phyloP scores from a whole-genome alignment of 495 filamentous ascomycete species.

The Aspergillus carlsbadensis region DNA sequence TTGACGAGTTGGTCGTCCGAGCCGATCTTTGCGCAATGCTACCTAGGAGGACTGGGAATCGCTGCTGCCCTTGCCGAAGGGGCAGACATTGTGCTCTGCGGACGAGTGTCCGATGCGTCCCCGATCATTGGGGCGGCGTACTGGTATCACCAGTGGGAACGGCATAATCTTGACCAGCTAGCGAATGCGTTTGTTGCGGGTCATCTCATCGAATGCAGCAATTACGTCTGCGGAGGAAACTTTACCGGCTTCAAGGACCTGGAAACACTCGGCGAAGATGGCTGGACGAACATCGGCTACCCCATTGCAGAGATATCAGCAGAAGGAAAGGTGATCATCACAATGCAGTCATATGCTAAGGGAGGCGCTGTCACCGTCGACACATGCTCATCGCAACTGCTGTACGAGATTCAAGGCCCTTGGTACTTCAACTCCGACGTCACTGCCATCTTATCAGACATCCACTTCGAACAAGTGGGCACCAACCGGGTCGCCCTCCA shows the following conservation, averaged over 20 bases:
- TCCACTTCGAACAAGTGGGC: conserved; percentile 40
- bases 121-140: conserved; percentile 52
- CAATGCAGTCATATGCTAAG: conserved; percentile 35
- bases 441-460: conserved; percentile 48
- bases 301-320: conserved; percentile 57
- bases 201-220: conserved; percentile 56
- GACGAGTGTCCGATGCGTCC: conserved; percentile 55
- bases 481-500: conserved; percentile 38
- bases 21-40: conserved; percentile 54
- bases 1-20: conserved; percentile 51
- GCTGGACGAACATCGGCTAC: conserved; percentile 52
- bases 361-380: conserved; percentile 45
- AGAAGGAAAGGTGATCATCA: conserved; percentile 48
- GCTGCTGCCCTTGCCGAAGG: conserved; percentile 48
- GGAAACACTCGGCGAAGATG: conserved; percentile 25
- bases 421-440: conserved; percentile 60
- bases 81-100: conserved; percentile 58
- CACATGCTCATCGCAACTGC: conserved; percentile 52
- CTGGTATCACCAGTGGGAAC: conserved; percentile 50
- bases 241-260: conserved; percentile 55
- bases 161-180: conserved; percentile 44
- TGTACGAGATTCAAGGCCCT: conserved; percentile 62
- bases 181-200: conserved; percentile 54
- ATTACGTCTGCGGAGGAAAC: conserved; percentile 57
- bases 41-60: conserved; percentile 54